These are phyloP conservation scores for Leccinum subrobustum DNA, from an alignment of 1,284 basidiomycete species.

Conservation along the genomic window DNA sequence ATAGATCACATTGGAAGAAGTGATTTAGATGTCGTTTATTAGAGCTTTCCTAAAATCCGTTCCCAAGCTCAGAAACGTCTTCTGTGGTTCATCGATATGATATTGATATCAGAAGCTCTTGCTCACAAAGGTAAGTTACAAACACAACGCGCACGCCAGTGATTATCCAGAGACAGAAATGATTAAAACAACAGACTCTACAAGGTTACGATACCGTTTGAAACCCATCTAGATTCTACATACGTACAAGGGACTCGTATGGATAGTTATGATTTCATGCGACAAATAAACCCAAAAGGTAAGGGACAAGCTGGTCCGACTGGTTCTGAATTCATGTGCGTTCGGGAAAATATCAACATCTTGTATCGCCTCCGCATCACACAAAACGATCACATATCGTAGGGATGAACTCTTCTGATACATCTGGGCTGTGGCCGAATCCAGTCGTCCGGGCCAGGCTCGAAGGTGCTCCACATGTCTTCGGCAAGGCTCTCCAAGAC, in stretches of 20 bases:
- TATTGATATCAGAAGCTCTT: background rate
- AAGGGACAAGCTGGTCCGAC: background rate
- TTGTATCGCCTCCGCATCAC: background rate
- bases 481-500: background rate
- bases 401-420: conserved; percentile 16
- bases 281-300: background rate
- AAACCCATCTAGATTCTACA: background rate
- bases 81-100: background rate
- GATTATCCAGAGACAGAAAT: too few species aligned
- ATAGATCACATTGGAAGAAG: background rate
- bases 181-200: background rate
- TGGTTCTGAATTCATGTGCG: background rate
- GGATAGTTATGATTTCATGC: background rate
- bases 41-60: too few species aligned
- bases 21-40: background rate
- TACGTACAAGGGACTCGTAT: background rate
- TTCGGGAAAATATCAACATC: background rate
- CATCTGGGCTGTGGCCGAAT: conserved; percentile 27
- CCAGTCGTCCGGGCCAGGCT: conserved; percentile 18
- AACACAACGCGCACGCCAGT: background rate
- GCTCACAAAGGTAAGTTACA: background rate
- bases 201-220: background rate
- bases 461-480: background rate
- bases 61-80: background rate
- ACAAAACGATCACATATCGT: background rate